phyloP scores from a whole-genome alignment of 1,284 basidiomycete genomes.

The Pulveroboletus sp. region DNA sequence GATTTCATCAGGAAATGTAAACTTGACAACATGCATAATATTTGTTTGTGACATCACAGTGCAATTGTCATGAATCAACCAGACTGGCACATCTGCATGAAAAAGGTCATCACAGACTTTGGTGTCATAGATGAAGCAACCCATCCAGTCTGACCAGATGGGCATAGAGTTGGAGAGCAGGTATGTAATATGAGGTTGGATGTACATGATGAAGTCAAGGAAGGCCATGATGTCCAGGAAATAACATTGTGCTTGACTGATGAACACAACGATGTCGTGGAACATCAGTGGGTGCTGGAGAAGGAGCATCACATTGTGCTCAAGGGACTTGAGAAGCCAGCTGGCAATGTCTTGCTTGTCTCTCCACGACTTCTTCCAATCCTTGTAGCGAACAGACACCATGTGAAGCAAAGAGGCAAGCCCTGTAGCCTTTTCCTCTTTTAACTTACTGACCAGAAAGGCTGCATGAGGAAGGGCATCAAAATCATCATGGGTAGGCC shows the following conservation, averaged over 20 bases:
- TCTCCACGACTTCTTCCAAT: not conserved
- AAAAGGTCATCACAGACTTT: not conserved
- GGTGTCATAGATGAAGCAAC: not conserved
- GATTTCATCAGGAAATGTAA: not conserved
- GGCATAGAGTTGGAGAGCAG: not conserved
- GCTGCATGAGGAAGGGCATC: not conserved
- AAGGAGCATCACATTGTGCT: not conserved
- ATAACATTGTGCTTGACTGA: not conserved
- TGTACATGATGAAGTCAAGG: not conserved
- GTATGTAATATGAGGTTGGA: not conserved
- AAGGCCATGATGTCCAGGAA: slow-evolving; percentile 2
- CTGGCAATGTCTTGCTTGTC: slow-evolving; percentile 7
- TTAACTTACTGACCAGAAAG: slow-evolving; percentile 3
- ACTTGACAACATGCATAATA: not conserved
- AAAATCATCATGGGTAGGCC: not conserved
- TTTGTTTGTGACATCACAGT: not conserved
- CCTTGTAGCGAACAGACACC: not conserved
- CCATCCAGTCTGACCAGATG: not conserved
- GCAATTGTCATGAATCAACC: not conserved
- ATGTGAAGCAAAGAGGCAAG: not conserved
- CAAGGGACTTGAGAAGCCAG: not conserved
- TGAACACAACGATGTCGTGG: not conserved
- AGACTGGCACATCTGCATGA: not conserved
- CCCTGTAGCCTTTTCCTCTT: not conserved
- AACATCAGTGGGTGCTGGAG: slow-evolving; percentile 3